These are phyloP conservation scores for Tricholoma matsutake DNA, from an alignment of 768 basidiomycete species.

Conservation along the genomic window DNA sequence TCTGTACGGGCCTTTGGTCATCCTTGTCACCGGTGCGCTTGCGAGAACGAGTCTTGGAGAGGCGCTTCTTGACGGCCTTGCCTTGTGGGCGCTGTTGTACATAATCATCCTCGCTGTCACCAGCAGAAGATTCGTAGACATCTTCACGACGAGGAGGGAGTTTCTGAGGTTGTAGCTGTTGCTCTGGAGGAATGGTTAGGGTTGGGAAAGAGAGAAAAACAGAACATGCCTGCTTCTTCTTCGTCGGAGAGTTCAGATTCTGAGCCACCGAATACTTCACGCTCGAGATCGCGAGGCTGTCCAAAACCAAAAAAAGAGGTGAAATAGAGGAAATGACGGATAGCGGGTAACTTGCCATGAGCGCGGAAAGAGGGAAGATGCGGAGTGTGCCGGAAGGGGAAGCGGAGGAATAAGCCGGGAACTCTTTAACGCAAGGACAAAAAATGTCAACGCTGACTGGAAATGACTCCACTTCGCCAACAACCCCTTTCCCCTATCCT, in stretches of 20 bases:
- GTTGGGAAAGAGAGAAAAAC: not conserved
- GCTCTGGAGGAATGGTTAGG: constrained; percentile 28
- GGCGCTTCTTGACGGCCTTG: constrained; percentile 17
- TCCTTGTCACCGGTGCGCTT: constrained; percentile 25
- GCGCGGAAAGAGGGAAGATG: not conserved
- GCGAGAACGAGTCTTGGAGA: constrained; percentile 26
- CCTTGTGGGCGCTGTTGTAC: constrained; percentile 9
- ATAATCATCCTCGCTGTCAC: constrained; percentile 50
- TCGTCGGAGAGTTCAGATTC: constrained; percentile 81
- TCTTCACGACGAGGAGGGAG: constrained; percentile 39
- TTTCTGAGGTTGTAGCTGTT: constrained; percentile 35
- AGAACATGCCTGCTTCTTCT: constrained; percentile 50
- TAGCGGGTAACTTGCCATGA: constrained; percentile 1
- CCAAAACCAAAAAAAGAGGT: not conserved
- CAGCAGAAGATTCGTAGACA: constrained; percentile 51
- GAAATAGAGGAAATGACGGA: not conserved
- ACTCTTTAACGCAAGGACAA: too few relatives aligned
- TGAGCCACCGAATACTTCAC: constrained; percentile 79
- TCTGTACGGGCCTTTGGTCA: constrained; percentile 30
- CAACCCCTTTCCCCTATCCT: not conserved
- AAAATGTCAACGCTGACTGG: too few relatives aligned
- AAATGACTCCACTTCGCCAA: not conserved
- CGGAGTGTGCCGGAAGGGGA: not conserved
- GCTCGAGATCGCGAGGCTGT: constrained; percentile 43
- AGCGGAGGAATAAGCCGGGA: not conserved